Evolutionary conservation across 1,284 basidiomycete genomes (phyloP).

Genomic region (Rhodofomes roseus): DNA sequence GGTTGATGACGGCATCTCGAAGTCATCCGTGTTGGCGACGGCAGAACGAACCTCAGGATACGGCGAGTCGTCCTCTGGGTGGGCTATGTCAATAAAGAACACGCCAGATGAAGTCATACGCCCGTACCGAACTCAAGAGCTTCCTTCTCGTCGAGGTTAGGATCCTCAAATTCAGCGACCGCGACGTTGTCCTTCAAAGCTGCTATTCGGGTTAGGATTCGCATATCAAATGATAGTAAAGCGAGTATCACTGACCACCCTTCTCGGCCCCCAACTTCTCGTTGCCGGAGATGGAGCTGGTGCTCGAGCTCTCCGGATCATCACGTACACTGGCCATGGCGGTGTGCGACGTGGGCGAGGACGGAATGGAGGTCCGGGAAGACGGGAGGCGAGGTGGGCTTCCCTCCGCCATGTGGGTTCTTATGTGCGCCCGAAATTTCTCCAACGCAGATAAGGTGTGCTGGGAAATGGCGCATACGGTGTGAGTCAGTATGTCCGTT

Average conservation of each 20-base stretch:
- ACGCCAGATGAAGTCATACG: neutral
- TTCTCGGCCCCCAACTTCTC: slow-evolving; percentile 52
- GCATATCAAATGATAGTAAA: neutral
- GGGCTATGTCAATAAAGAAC: neutral
- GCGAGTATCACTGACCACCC: slow-evolving; percentile 9
- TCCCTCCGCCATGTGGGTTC: neutral
- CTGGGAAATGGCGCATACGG: no score
- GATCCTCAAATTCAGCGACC: slow-evolving; percentile 53
- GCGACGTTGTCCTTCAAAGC: slow-evolving; percentile 14
- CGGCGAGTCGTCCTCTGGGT: slow-evolving; percentile 46
- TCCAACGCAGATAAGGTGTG: neutral
- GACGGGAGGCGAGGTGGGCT: slow-evolving; percentile 7
- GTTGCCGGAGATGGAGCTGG: slow-evolving; percentile 36
- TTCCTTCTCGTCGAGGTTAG: slow-evolving; percentile 32
- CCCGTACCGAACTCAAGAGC: slow-evolving; percentile 23
- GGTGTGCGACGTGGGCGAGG: neutral
- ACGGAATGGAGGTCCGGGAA: slow-evolving; percentile 9
- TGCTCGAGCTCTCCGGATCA: slow-evolving; percentile 13
- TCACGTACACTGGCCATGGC: slow-evolving; percentile 19
- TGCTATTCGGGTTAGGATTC: neutral
- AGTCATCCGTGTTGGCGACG: slow-evolving; percentile 63
- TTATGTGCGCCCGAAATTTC: slow-evolving; percentile 1
- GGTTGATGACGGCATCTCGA: slow-evolving; percentile 54
- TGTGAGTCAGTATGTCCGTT: neutral
- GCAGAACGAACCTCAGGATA: slow-evolving; percentile 65